These are phyloP conservation scores for Liquidambar formosana DNA, from an alignment of 164 flowering plant genomes.

Conservation along the genomic window DNA sequence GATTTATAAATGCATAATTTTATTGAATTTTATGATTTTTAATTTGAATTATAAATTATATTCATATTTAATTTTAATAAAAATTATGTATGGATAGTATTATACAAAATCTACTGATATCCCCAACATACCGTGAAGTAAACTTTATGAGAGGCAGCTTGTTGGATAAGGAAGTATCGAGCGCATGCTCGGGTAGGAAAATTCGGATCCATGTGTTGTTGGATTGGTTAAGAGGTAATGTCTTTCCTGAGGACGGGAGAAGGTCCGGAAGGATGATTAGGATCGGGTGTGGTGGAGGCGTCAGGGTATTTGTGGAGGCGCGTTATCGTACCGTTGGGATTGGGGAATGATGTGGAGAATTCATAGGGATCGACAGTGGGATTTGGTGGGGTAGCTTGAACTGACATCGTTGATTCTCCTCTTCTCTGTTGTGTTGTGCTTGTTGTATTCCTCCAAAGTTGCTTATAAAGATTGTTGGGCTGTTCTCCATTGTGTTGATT, in stretches of 20 bases:
- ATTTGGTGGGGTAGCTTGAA: too few relatives aligned
- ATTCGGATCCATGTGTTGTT: conserved; percentile 40
- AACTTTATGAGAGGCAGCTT: conserved; percentile 40
- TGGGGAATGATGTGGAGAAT: conserved; percentile 3
- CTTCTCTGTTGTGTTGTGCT: too few relatives aligned
- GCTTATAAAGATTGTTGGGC: too few relatives aligned
- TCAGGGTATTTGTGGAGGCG: background rate
- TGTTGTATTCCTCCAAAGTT: too few relatives aligned
- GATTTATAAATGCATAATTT: too few relatives aligned
- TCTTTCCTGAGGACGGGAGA: conserved; percentile 23
- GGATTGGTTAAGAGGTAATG: conserved; percentile 21
- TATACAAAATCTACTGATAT: too few relatives aligned
- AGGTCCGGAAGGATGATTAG: background rate
- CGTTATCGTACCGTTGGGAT: conserved; percentile 21
- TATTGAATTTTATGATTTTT: too few relatives aligned
- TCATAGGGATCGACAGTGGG: background rate
- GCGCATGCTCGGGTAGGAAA: conserved; percentile 26
- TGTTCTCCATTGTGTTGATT: too few relatives aligned
- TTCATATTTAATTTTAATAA: too few relatives aligned
- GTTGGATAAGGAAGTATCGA: background rate
- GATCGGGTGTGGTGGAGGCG: conserved; percentile 12
- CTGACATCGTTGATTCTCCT: background rate
- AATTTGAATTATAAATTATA: too few relatives aligned
- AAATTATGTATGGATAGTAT: too few relatives aligned
- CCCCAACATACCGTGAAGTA: conserved; percentile 59